phyloP scores from a whole-genome alignment of 345 rosid species.

The Eucalyptus brandiana region DNA sequence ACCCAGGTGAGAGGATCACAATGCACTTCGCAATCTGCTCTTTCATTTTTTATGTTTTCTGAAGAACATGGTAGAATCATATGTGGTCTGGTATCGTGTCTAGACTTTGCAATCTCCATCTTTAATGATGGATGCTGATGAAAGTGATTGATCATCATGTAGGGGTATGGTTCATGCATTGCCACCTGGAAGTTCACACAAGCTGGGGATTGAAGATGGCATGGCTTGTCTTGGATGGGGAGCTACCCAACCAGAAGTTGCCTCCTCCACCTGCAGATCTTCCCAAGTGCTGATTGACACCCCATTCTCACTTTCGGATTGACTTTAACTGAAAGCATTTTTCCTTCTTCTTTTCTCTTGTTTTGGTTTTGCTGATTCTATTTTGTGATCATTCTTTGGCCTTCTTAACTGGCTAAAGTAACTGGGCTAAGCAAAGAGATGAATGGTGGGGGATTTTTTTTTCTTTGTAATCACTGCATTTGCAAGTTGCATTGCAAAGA shows the following conservation, averaged over 20 bases:
- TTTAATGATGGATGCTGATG: background rate
- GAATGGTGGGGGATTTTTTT: background rate
- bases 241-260: conserved; percentile 51
- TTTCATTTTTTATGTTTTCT: background rate
- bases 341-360: background rate
- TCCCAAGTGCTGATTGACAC: conserved; percentile 37
- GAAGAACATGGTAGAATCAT: background rate
- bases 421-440: background rate
- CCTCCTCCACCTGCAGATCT: conserved; percentile 63
- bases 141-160: background rate
- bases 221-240: conserved; percentile 60
- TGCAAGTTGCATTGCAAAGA: background rate
- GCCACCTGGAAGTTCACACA: conserved; percentile 67
- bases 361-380: background rate
- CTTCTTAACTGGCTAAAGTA: background rate
- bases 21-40: background rate
- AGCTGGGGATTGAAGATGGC: conserved; percentile 74
- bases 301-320: background rate
- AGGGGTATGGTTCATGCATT: conserved; percentile 77
- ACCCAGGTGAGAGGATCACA: conserved; percentile 34
- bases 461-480: background rate
- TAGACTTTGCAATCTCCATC: background rate
- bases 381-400: background rate
- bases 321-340: background rate
- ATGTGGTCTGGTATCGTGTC: background rate